Base-by-base conservation (phyloP, 768 basidiomycete genomes). In the Hericium alpestre region DNA sequence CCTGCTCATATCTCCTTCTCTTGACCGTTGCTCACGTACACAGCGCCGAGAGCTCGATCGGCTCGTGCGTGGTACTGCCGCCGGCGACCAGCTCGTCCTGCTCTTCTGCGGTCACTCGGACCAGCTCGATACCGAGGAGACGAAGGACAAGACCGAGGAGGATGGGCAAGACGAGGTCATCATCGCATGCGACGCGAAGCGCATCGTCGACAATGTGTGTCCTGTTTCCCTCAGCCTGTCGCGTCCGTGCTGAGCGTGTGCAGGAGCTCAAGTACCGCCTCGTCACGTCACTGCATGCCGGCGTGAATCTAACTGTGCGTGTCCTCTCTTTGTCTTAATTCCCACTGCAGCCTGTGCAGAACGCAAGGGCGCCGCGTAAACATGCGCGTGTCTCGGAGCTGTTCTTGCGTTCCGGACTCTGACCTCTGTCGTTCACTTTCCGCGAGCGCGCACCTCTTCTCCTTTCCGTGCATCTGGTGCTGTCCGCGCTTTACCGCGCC, bases 91-190 rank as follows among this genome's bases (percentile, higher is more conserved):
- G 22, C 61, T 66, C 13, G 58, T 53, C 8, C 66, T 69, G 27
- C 55, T 65, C 22, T 69, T 59, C 23, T 62, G 64, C 3, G 67
- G 67, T 1, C 65, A 68, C 25, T 63, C 64, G 1, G 63, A 60
- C n/a, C 67, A 66, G 39, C 54, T 59, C 18, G 7, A 32, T 10
- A 7, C 32, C 6, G 8, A 32, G 32, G 32, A 49, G 0, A 51
- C 60, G 38, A 3, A 8, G 10, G 59, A 58, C 43, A 41, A 55
- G 15, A 54, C 12, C 8, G 63, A 66, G 51, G 62, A 62, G 6
- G 67, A 68, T n/a, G 65, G 62, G 4, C 38, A 53, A 8, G 65
- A 66, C n/a, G 67, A 67, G 56, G 61, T 57, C 1, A 57, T 59
- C 32, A 51, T 55, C 12, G 60, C 62, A 6, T 41, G 50, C 27